Evolutionary conservation across 306 rosid genomes (phyloP), one percentile per base, ranked within the genome.

Genomic region (Quercus ilex): DNA sequence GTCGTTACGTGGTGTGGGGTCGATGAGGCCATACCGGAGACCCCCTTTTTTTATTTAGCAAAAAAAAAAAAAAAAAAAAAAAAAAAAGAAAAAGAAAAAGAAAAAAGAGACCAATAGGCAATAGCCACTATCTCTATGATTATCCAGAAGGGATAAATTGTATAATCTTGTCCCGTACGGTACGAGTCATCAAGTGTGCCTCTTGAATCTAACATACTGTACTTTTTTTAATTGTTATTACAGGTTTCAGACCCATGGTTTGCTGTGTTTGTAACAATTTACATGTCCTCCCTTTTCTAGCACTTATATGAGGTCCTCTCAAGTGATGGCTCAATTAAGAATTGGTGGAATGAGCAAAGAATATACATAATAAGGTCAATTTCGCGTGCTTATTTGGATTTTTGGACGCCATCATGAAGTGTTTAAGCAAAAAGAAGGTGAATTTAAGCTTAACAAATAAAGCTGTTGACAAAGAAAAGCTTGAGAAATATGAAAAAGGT

Each of bases 321-420:
- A 3, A 85, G 88, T 3, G 79, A 74, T 69, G 90, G 86, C 5
- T 69, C 87, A 0, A 59, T 82, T 5, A 67, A 67, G 65, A 84
- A 76, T 76, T 87, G 85, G 86, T 79, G 88, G 88, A 83, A 87
- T 67, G 90, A 87, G 69, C 83, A 83, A 53, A 77, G 90, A 82
- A 87, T 84, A 25, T 87, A 86, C 83, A 69, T 84, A 33, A 71
- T 79, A 0, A 81, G 84, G 59, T 81, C 84, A 11, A 86, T 87
- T 13, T 43, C 72, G 0, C 21, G 3, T 65, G 86, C 58, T 5
- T 82, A 18, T 84, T 84, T 33, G 86, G 88, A 81, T 4, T 85
- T 0, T 31, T 55, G 41, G 87, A 67, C 0, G 88, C 70, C 31
- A 1, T 19, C 6, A 79, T 82, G 74, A 82, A 87, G 76, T 26